Conservation (phyloP, 1,284 basidiomycete species). For the Cystobasidiaceae sp. region DNA sequence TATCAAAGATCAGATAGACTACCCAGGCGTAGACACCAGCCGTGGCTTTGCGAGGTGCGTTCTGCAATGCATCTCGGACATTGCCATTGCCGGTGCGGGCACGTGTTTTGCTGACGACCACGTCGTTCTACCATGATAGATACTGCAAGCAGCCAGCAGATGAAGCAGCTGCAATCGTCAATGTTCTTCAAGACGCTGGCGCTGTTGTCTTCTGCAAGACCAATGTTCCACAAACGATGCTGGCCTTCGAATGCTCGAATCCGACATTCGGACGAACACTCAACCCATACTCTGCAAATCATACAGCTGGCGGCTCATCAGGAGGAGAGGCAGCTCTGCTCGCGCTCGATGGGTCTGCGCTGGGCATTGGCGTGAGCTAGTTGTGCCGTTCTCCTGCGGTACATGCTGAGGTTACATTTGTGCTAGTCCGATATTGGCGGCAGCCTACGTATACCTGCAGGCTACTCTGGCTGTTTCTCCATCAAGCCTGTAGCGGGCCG, state of each 20-base stretch:
- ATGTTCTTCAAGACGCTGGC: conserved; percentile 62
- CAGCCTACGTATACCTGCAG: conserved; percentile 71
- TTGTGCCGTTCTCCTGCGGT: not conserved
- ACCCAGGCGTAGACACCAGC: conserved; percentile 62
- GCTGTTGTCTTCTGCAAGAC: conserved; percentile 74
- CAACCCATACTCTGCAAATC: conserved; percentile 53
- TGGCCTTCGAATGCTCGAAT: conserved; percentile 80
- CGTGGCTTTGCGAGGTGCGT: conserved; percentile 64
- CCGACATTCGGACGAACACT: conserved; percentile 77
- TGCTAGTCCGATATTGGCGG: conserved; percentile 47
- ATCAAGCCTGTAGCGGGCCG: conserved; percentile 64
- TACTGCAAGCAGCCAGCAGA: conserved; percentile 59
- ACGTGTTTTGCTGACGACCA: not conserved
- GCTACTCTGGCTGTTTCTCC: conserved; percentile 73
- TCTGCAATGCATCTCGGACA: no score
- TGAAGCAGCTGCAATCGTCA: conserved; percentile 57
- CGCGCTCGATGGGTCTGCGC: conserved; percentile 64
- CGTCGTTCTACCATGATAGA: conserved; percentile 34
- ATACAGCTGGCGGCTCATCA: conserved; percentile 68
- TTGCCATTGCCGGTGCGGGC: no score
- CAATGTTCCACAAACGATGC: conserved; percentile 71
- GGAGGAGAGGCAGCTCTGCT: conserved; percentile 74
- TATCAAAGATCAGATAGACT: conserved; percentile 64
- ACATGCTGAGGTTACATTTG: no score
- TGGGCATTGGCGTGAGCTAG: conserved; percentile 62